Base-by-base conservation (phyloP, 345 rosid genomes). In the Citrus medica region DNA sequence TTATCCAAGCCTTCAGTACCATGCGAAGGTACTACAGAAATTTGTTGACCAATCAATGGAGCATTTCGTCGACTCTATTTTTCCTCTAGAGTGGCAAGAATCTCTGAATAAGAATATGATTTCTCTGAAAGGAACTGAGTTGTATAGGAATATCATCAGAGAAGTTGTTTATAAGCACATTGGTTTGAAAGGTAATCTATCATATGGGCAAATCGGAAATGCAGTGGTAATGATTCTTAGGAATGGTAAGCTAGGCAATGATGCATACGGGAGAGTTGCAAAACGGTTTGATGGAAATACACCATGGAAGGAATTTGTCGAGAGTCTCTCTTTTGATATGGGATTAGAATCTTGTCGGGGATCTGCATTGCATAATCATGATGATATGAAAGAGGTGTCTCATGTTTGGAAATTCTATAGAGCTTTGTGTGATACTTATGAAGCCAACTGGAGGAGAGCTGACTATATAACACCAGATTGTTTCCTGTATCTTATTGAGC, bases 401-500 rank as follows among this genome's bases (percentile, higher is more conserved):
- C 63, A 73, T 63, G 51, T 80, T 67, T 27, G 22, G 67, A 73
- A 62, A 32, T 81, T 87, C 40, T 81, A 82, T 69, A 56, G 30
- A 77, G 90, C 88, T 32, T 35, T 89, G 40, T 16, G 0, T 37
- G 86, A 83, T 42, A 67, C 87, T n/a, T 89, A 72, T 67, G 63
- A 9, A 0, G 84, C 66, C 51, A 76, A 87, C 71, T 84, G 90
- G 89, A 79, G 81, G 46, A 75, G 2, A 66, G 0, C 12, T 9
- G 82, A 83, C 81, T 84, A 82, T 40, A 80, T 89, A 7, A 79
- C 90, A 32, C 92, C 88, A 1, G 69, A 19, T 24, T 87, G 90
- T 67, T 86, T 87, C 77, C 33, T 86, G 33, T 89, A 85, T 77
- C 89, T 89, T 25, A 16, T 87, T 24, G 92, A 87, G 72, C 87